phyloP scores from a whole-genome alignment of 192 early-diverging fungal genomes.

The Ambispora gerdemannii region DNA sequence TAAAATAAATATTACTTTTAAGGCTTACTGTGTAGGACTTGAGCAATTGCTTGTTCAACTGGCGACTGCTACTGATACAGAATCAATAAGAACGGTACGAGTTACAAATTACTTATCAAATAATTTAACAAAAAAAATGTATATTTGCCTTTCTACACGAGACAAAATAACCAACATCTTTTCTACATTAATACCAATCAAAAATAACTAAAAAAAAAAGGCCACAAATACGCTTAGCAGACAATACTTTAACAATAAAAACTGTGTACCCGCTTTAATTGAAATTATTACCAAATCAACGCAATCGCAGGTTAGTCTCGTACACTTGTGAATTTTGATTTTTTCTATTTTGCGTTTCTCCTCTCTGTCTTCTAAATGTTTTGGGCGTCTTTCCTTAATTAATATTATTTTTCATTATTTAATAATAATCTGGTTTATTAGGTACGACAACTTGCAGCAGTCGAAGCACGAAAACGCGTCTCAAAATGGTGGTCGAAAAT shows the following conservation, averaged over 20 bases:
- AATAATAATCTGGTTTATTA: background rate
- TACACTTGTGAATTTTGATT: no score
- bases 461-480: conserved; percentile 84
- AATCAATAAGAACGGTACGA: background rate
- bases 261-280: conserved; percentile 80
- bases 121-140: no score
- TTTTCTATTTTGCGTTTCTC: no score
- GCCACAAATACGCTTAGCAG: conserved; percentile 70
- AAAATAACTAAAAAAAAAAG: conserved; percentile 33
- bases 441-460: conserved; percentile 83
- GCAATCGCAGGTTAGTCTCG: conserved; percentile 48
- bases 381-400: background rate
- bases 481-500: conserved; percentile 74
- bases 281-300: conserved; percentile 64
- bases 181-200: background rate
- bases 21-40: background rate
- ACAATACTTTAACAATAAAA: conserved; percentile 65
- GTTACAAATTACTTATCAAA: background rate
- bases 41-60: background rate
- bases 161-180: background rate
- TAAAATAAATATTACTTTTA: no score
- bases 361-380: background rate
- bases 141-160: no score
- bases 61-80: background rate
- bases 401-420: background rate